phyloP scores from a whole-genome alignment of 2,329 filamentous ascomycete genomes.

The Aspergillus spinulosporus region DNA sequence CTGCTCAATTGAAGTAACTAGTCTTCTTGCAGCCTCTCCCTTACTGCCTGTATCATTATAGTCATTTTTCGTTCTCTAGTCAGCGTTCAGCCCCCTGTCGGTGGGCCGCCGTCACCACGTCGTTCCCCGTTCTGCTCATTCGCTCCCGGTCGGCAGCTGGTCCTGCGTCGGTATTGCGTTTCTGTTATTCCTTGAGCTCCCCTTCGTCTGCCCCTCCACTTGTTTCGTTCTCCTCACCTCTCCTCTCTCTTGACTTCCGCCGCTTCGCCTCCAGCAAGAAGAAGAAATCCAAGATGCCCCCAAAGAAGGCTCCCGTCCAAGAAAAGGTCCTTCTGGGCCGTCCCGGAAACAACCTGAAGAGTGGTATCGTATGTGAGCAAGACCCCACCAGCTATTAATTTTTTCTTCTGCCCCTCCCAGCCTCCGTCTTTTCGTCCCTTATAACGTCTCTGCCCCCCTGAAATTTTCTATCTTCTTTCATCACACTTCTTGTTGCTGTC shows the following conservation, averaged over 20 bases:
- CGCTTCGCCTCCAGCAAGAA: constrained; percentile 59
- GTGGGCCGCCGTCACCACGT: constrained; percentile 21
- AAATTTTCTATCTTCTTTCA: constrained; percentile 16
- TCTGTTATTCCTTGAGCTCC: constrained; percentile 27
- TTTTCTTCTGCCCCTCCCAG: constrained; percentile 24
- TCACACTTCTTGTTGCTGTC: constrained; percentile 4
- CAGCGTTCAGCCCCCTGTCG: constrained; percentile 9
- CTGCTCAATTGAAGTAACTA: constrained; percentile 4
- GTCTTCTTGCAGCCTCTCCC: background rate
- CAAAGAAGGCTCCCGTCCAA: constrained; percentile 88
- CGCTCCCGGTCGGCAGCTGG: constrained; percentile 64
- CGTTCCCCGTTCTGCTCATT: constrained; percentile 45
- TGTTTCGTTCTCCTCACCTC: constrained; percentile 37
- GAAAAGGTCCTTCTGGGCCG: constrained; percentile 96
- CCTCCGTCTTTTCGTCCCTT: constrained; percentile 12
- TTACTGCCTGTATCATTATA: background rate
- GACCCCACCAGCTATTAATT: constrained; percentile 33
- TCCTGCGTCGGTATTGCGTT: constrained; percentile 54
- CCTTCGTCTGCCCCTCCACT: constrained; percentile 42
- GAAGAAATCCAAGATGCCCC: constrained; percentile 75
- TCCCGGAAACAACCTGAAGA: constrained; percentile 97
- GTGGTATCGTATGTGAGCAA: constrained; percentile 86
- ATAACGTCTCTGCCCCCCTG: constrained; percentile 13
- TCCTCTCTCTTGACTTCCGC: constrained; percentile 32
- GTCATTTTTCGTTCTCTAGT: background rate